Evolutionary conservation across 2,329 filamentous ascomycete genomes (phyloP).

Genomic region (Phialophora expanda): DNA sequence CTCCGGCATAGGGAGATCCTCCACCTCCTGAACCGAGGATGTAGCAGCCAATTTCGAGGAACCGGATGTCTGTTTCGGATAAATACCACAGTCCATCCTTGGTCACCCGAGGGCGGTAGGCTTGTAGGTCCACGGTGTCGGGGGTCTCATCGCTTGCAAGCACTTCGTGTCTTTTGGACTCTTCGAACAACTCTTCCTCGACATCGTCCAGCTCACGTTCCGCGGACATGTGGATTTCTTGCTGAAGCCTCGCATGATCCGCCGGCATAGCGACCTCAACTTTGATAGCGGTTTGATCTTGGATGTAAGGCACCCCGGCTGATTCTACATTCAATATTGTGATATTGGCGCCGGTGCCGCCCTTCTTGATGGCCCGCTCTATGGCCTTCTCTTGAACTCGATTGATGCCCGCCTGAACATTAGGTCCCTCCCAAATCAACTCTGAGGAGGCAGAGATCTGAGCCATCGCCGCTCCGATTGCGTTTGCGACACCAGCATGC

Average conservation of each 20-base stretch:
- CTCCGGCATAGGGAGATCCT: constrained; percentile 53
- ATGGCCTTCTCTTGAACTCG: constrained; percentile 36
- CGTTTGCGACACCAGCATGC: constrained; percentile 61
- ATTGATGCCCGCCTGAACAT: constrained; percentile 40
- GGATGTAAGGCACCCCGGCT: constrained; percentile 31
- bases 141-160: constrained; percentile 22
- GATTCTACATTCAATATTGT: constrained; percentile 38
- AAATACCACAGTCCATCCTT: constrained; percentile 50
- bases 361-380: constrained; percentile 28
- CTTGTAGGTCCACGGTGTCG: constrained; percentile 42
- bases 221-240: constrained; percentile 4
- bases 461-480: constrained; percentile 65
- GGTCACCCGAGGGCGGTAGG: constrained; percentile 51
- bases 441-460: constrained; percentile 57
- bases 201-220: constrained; percentile 28
- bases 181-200: constrained; percentile 32
- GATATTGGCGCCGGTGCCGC: constrained; percentile 34
- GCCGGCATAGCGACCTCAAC: constrained; percentile 36
- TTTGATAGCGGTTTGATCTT: constrained; percentile 41
- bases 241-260: constrained; percentile 19
- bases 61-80: constrained; percentile 53
- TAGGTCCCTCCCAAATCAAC: constrained; percentile 34
- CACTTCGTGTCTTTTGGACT: background rate
- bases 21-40: constrained; percentile 57
- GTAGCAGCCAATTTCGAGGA: constrained; percentile 55